Evolutionary conservation across 1,284 basidiomycete genomes (phyloP).

Genomic region (Heliocybe sulcata): DNA sequence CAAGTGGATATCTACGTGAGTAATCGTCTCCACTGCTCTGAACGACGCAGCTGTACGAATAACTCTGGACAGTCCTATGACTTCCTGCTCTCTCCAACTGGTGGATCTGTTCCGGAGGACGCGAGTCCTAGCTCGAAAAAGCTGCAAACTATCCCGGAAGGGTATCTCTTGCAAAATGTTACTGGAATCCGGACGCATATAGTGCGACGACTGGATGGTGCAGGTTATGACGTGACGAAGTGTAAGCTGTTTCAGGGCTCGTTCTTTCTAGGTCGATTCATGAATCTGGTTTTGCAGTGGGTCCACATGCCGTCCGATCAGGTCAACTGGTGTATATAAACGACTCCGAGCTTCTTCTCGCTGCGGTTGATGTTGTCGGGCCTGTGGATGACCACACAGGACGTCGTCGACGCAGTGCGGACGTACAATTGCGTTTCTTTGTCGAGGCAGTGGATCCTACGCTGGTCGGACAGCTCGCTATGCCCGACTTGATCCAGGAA

Average conservation of each 20-base stretch:
- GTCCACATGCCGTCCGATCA: conserved; percentile 70
- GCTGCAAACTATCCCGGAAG: conserved; percentile 53
- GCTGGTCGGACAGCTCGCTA: conserved; percentile 29
- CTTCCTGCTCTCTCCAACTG: conserved; percentile 65
- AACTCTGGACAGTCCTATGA: conserved; percentile 54
- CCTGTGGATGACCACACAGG: conserved; percentile 17
- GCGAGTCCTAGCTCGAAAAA: conserved; percentile 61
- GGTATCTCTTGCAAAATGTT: conserved; percentile 71
- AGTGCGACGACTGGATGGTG: conserved; percentile 74
- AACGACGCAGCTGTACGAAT: conserved; percentile 7
- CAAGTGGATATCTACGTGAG: conserved; percentile 67
- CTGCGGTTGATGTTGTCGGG: conserved; percentile 21
- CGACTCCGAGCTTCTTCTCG: conserved; percentile 52
- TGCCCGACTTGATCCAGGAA: conserved; percentile 22
- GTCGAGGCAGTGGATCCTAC: conserved; percentile 40
- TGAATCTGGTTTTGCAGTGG: conserved; percentile 70
- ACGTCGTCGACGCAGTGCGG: conserved; percentile 25
- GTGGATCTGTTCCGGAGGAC: conserved; percentile 56
- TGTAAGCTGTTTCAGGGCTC: conserved; percentile 38
- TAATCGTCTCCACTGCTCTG: conserved; percentile 8
- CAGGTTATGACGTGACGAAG: conserved; percentile 79
- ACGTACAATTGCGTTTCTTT: conserved; percentile 54
- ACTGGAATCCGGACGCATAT: conserved; percentile 73
- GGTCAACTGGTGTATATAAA: conserved; percentile 80
- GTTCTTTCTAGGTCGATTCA: conserved; percentile 7